These are phyloP conservation scores for Leucosporidium scottii DNA, from an alignment of 768 basidiomycete genomes.

Conservation along the genomic window DNA sequence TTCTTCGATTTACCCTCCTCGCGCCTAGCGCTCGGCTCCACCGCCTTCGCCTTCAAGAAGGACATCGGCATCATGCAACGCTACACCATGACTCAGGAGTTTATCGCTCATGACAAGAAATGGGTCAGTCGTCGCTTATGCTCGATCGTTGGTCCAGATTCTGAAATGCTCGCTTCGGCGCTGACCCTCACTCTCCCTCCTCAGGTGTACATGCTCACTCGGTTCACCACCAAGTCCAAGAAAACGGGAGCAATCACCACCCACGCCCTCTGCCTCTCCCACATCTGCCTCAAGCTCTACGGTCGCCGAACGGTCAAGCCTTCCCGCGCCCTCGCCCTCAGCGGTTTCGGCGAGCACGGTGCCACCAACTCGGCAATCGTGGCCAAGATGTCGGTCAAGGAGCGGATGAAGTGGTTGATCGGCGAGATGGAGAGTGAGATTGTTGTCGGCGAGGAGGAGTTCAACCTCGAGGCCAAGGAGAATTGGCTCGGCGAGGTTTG, in stretches of 20 bases:
- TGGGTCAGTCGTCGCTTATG: neutral
- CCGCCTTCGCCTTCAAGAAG: neutral
- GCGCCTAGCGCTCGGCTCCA: neutral
- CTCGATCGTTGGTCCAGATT: no score
- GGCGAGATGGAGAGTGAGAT: neutral
- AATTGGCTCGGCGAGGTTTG: neutral
- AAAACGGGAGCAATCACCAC: neutral
- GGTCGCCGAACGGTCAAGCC: neutral
- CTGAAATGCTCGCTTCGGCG: no score
- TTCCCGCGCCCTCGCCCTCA: neutral
- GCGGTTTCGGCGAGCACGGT: neutral
- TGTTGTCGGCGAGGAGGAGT: neutral
- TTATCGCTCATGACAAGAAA: neutral
- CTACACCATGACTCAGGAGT: neutral
- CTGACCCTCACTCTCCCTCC: no score
- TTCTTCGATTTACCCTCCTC: neutral
- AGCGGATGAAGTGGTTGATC: neutral
- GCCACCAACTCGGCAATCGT: neutral
- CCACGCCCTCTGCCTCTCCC: neutral
- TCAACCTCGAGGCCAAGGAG: neutral
- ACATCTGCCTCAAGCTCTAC: neutral
- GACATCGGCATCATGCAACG: neutral
- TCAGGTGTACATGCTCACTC: neutral
- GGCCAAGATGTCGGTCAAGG: neutral
- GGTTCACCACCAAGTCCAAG: neutral